Percentiles rank a stretch among this genome's conserved stretches.
Conservation (phyloP, 2,329 filamentous ascomycete species). For the Huntiella bhutanensis region DNA sequence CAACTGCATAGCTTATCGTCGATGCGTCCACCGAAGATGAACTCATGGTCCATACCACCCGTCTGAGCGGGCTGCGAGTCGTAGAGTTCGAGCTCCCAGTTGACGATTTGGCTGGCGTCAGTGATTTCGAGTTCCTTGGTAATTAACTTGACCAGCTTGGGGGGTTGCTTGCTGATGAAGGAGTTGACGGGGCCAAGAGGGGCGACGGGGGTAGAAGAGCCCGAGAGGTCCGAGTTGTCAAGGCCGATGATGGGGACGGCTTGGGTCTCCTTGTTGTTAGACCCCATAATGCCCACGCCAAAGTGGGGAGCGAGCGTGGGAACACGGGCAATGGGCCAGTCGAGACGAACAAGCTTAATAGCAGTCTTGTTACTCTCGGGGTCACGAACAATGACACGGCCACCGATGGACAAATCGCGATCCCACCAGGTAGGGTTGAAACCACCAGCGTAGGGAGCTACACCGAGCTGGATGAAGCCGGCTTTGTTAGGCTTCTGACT, state of each 20-base stretch:
- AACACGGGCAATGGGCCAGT: slow-evolving; percentile 84
- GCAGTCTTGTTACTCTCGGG: slow-evolving; percentile 53
- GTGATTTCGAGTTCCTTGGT: slow-evolving; percentile 55
- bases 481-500: slow-evolving; percentile 67
- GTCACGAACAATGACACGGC: slow-evolving; percentile 69
- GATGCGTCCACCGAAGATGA: slow-evolving; percentile 88
- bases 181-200: slow-evolving; percentile 45
- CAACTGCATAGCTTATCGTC: slow-evolving; percentile 97
- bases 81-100: slow-evolving; percentile 94
- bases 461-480: slow-evolving; percentile 74
- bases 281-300: slow-evolving; percentile 50
- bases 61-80: slow-evolving; percentile 72
- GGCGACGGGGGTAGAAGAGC: slow-evolving; percentile 14
- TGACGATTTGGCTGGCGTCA: slow-evolving; percentile 52
- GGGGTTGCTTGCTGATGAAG: slow-evolving; percentile 71
- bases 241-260: slow-evolving; percentile 87
- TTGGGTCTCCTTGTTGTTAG: slow-evolving; percentile 71
- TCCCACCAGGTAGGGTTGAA: slow-evolving; percentile 94
- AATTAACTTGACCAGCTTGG: slow-evolving; percentile 68
- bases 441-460: slow-evolving; percentile 80
- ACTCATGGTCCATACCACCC: slow-evolving; percentile 72
- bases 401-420: slow-evolving; percentile 77
- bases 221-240: slow-evolving; percentile 44
- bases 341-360: slow-evolving; percentile 70
- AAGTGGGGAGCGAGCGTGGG: slow-evolving; percentile 91